phyloP scores from a whole-genome alignment of 2,329 filamentous ascomycete species.

The Penicillium sp. region DNA sequence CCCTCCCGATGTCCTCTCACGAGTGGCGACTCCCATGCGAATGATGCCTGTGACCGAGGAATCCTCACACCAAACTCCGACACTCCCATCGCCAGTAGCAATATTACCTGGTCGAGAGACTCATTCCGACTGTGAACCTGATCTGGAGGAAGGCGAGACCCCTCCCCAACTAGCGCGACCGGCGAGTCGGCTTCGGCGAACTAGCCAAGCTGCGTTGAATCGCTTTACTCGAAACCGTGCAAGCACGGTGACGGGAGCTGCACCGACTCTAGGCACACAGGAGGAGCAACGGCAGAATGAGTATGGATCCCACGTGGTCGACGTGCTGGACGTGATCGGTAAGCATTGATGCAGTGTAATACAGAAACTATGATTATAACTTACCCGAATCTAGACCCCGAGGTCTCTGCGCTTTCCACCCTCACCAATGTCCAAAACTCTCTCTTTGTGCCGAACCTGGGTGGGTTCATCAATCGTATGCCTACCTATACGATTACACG shows the following conservation, averaged over 20 bases:
- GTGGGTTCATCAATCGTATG: slow-evolving; percentile 68
- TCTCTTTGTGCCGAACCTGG: slow-evolving; percentile 79
- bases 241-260: slow-evolving; percentile 28
- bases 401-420: slow-evolving; percentile 77
- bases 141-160: slow-evolving; percentile 14
- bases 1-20: slow-evolving; percentile 18
- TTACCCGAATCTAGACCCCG: slow-evolving; percentile 61
- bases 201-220: slow-evolving; percentile 32
- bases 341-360: slow-evolving; percentile 30
- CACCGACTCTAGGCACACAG: slow-evolving; percentile 13
- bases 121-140: slow-evolving; percentile 1
- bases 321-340: slow-evolving; percentile 68
- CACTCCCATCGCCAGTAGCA: slow-evolving; percentile 5
- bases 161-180: slow-evolving; percentile 16
- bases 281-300: slow-evolving; percentile 36
- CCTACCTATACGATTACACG: slow-evolving; percentile 73
- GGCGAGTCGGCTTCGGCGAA: slow-evolving; percentile 30
- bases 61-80: slow-evolving; percentile 20
- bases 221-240: slow-evolving; percentile 36
- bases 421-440: slow-evolving; percentile 89
- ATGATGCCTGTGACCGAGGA: slow-evolving; percentile 36
- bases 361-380: slow-evolving; percentile 7
- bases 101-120: background rate
- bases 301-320: slow-evolving; percentile 63
- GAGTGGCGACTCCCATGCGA: slow-evolving; percentile 29